These are phyloP conservation scores for Fagopyrum homotropicum DNA, from an alignment of 148 eudicot species.

Conservation along the genomic window DNA sequence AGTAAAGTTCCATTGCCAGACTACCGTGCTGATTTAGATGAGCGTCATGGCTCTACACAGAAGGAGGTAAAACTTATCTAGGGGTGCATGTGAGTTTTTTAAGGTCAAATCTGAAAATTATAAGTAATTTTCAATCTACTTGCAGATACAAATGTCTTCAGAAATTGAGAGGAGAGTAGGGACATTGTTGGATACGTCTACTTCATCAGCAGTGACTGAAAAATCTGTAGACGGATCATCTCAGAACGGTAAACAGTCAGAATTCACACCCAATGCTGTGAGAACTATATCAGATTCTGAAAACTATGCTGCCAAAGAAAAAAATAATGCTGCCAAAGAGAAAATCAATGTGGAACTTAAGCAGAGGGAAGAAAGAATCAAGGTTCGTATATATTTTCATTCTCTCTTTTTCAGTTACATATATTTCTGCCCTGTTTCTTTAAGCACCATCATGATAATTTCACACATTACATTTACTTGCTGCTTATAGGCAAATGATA, in stretches of 20 bases:
- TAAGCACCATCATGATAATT: background rate
- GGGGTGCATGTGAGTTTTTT: background rate
- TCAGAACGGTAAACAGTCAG: slow-evolving; percentile 29
- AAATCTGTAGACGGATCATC: slow-evolving; percentile 37
- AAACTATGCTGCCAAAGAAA: slow-evolving; percentile 45
- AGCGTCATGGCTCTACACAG: slow-evolving; percentile 82
- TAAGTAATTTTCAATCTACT: slow-evolving; percentile 13
- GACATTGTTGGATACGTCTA: slow-evolving; percentile 56
- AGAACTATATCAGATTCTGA: slow-evolving; percentile 21
- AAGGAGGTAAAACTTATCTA: slow-evolving; percentile 55
- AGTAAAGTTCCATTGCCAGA: slow-evolving; percentile 90
- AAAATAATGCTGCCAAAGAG: slow-evolving; percentile 42
- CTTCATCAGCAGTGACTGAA: slow-evolving; percentile 22
- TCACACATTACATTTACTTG: slow-evolving; percentile 10
- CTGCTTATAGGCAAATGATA: slow-evolving; percentile 43
- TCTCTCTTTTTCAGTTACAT: background rate
- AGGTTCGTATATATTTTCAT: slow-evolving; percentile 33
- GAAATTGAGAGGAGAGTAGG: slow-evolving; percentile 79
- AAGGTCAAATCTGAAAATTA: slow-evolving; percentile 10
- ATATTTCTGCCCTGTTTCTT: background rate
- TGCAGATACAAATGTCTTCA: slow-evolving; percentile 76
- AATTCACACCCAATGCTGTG: slow-evolving; percentile 17
- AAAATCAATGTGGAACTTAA: slow-evolving; percentile 56
- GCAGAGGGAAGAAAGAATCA: slow-evolving; percentile 65
- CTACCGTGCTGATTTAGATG: slow-evolving; percentile 95